Evolutionary conservation across 2,329 filamentous ascomycete genomes (phyloP).

Genomic region (Trichophyton schoenleinii): DNA sequence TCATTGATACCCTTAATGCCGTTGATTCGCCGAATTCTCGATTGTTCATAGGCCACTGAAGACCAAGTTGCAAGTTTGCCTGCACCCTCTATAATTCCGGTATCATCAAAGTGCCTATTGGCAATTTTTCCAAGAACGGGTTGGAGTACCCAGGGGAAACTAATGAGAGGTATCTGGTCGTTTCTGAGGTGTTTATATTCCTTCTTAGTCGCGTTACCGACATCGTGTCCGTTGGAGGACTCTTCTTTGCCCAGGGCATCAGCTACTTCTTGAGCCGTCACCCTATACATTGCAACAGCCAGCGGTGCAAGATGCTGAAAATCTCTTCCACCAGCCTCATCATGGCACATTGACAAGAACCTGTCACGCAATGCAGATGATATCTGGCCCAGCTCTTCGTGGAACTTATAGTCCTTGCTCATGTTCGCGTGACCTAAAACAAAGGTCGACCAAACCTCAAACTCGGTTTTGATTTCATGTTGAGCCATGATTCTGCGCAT

Average conservation of each 20-base stretch:
- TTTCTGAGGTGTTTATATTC: constrained; percentile 16
- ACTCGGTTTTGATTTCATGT: constrained; percentile 71
- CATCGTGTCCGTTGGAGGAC: constrained; percentile 10
- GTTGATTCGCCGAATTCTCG: constrained; percentile 4
- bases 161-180: constrained; percentile 61
- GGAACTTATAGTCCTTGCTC: constrained; percentile 68
- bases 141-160: constrained; percentile 85
- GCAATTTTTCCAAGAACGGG: constrained; percentile 59
- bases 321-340: constrained; percentile 49
- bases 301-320: constrained; percentile 54
- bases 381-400: constrained; percentile 66
- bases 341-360: constrained; percentile 55
- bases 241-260: constrained; percentile 41
- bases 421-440: constrained; percentile 61
- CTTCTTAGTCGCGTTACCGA: constrained; percentile 9
- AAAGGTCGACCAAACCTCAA: constrained; percentile 84
- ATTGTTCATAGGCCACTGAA: neutral
- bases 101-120: constrained; percentile 26
- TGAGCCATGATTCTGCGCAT: constrained; percentile 74
- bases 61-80: constrained; percentile 4
- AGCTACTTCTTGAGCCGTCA: constrained; percentile 60
- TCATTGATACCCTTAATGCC: neutral
- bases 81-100: constrained; percentile 9
- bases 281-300: constrained; percentile 74
- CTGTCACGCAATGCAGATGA: constrained; percentile 53